phyloP scores from a whole-genome alignment of 768 basidiomycete species.

The Phylloporus sp. region DNA sequence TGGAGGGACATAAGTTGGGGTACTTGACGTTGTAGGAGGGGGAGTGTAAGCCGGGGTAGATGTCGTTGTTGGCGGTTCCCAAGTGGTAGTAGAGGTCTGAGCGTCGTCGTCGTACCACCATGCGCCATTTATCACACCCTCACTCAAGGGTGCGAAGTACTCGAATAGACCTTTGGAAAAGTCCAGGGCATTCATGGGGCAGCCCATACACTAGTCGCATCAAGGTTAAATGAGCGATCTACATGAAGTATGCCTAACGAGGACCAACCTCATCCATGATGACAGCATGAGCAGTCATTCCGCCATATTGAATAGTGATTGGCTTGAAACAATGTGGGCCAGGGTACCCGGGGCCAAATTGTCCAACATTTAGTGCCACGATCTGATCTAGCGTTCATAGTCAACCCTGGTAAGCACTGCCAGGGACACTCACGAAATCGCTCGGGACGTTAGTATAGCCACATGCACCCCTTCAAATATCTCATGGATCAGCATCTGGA shows the following conservation, averaged over 20 bases:
- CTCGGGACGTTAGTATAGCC: slow-evolving; percentile 36
- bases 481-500: slow-evolving; percentile 2
- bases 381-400: slow-evolving; percentile 35
- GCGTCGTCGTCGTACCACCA: slow-evolving; percentile 53
- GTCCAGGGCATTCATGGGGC: slow-evolving; percentile 65
- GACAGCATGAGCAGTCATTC: slow-evolving; percentile 52
- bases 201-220: slow-evolving; percentile 54
- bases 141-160: slow-evolving; percentile 46
- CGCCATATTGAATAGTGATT: slow-evolving; percentile 60
- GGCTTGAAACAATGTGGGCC: slow-evolving; percentile 58
- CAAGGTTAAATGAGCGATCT: background rate
- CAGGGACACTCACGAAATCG: slow-evolving; percentile 42
- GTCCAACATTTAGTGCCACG: slow-evolving; percentile 47
- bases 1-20: slow-evolving; percentile 15
- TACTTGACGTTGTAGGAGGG: slow-evolving; percentile 13
- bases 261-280: slow-evolving; percentile 59
- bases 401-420: background rate
- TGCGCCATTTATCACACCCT: slow-evolving; percentile 55
- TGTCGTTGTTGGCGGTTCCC: slow-evolving; percentile 21
- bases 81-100: slow-evolving; percentile 15
- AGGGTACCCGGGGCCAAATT: slow-evolving; percentile 60
- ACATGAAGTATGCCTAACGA: background rate
- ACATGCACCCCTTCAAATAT: slow-evolving; percentile 50
- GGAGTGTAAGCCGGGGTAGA: slow-evolving; percentile 21
- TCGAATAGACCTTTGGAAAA: slow-evolving; percentile 63